Evolutionary conservation across 2,329 filamentous ascomycete genomes (phyloP).

Genomic region (Trichoderma breve): DNA sequence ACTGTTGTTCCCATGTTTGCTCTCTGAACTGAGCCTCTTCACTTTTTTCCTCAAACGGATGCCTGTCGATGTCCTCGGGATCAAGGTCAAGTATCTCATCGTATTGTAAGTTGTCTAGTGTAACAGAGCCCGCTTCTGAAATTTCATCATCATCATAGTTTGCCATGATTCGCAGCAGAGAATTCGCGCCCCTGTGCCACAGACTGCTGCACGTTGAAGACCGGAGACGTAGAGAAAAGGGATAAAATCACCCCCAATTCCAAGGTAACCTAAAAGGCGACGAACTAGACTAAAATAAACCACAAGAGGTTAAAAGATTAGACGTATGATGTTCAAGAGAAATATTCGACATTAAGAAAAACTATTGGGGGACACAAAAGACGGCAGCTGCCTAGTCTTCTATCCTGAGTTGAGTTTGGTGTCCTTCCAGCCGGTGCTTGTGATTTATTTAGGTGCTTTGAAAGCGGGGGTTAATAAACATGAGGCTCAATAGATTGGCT

Average conservation of each 20-base stretch:
- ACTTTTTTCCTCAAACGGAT: not conserved
- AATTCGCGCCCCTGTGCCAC: not conserved
- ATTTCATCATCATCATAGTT: not conserved
- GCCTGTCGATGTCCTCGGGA: not conserved
- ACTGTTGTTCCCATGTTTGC: not conserved
- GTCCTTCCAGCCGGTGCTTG: not conserved
- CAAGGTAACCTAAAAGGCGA: not conserved
- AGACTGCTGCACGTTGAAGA: not conserved
- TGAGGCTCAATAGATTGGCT: not conserved
- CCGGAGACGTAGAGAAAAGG: not conserved
- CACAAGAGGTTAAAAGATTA: not conserved
- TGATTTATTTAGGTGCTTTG: not conserved
- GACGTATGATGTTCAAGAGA: not conserved
- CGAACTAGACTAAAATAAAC: not conserved
- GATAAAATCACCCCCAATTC: not conserved
- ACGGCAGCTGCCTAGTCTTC: not conserved
- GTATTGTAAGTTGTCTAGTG: not conserved
- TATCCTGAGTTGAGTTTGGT: not conserved
- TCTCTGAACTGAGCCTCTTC: not conserved
- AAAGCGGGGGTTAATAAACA: not conserved
- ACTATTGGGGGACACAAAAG: not conserved
- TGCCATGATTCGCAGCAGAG: not conserved
- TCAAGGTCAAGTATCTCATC: not conserved
- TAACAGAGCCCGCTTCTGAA: not conserved
- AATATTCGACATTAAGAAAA: not conserved